Evolutionary conservation across 202 grass and related monocot genomes (phyloP), one percentile per base, ranked within the genome.

Genomic region (Schoenoplectus tabernaemontani): DNA sequence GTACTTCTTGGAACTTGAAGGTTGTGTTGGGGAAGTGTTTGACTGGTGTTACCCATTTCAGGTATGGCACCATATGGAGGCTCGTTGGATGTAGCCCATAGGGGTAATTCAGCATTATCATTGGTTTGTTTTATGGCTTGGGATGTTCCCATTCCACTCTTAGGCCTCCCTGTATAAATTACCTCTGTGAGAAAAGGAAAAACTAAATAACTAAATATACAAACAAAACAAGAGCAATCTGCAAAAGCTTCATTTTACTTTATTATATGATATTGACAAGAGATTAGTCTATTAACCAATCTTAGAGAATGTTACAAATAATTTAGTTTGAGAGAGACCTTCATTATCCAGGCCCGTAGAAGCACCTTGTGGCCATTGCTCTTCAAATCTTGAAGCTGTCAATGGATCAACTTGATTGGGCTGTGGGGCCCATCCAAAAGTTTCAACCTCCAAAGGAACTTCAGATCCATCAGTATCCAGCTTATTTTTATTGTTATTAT

Each of bases 81-180:
- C 59, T 84, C 76, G 80, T 43, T 83, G 68, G 34, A 72, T 5
- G 36, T 63, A 77, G 71, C 46, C 46, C 59, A 67, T 51, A 57
- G 43, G 19, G 78, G 78, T 33, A 64, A 17, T 9, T 80, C 78
- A 6, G 78, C 51, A 60, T 61, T 41, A 12, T 80, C 78, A 63
- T 15, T 64, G 22, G 78, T 50, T 78, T 56, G 53, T 48, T 76
- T 76, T 50, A 57, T 76, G 48, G 34, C 77, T 71, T 74, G 47
- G n/a, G 88, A 86, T 76, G 91, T 88, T 33, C 89, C 86, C 82
- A 81, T 87, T 72, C 86, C 82, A 79, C 90, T 89, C 36, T 65
- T 79, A 57, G 87, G 81, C 80, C 87, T 91, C 48, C 87, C 92
- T 44, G 59, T 79, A 84, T 99, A 99, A 80, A 96, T 78, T 36